Percentiles rank a stretch among this genome's conserved stretches.
These are phyloP conservation scores for Naganishia cerealis DNA, from an alignment of 1,284 basidiomycete genomes.

Conservation along the genomic window DNA sequence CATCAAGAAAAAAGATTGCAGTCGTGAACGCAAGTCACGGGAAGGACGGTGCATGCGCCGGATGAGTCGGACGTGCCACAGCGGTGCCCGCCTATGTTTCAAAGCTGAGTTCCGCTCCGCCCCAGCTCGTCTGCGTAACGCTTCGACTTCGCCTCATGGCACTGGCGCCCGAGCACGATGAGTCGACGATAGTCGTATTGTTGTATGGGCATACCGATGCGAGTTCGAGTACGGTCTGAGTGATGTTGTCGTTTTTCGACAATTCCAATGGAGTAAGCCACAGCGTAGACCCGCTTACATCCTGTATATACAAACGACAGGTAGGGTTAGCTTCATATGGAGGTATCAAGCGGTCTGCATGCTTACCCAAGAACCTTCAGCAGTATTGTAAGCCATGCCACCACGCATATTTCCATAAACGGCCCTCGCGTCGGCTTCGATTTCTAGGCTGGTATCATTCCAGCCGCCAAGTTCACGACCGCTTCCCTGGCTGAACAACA, in stretches of 20 bases:
- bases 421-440: slow-evolving; percentile 30
- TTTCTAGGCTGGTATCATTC: slow-evolving; percentile 22
- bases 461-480: slow-evolving; percentile 24
- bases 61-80: neutral
- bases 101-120: slow-evolving; percentile 31
- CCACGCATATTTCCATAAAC: slow-evolving; percentile 24
- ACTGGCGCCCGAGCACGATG: slow-evolving; percentile 23
- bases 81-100: neutral
- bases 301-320: neutral
- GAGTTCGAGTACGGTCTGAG: slow-evolving; percentile 8
- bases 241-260: slow-evolving; percentile 16
- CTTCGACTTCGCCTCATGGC: slow-evolving; percentile 28
- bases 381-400: slow-evolving; percentile 8
- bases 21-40: too few species aligned
- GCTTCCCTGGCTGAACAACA: slow-evolving; percentile 27
- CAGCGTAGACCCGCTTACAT: slow-evolving; percentile 26
- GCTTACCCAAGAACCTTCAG: slow-evolving; percentile 18
- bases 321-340: neutral
- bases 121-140: slow-evolving; percentile 33
- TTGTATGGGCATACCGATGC: slow-evolving; percentile 27
- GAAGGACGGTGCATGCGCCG: neutral
- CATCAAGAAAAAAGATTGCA: neutral
- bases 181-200: slow-evolving; percentile 13
- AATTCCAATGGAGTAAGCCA: slow-evolving; percentile 24
- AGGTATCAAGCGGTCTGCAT: neutral